phyloP scores from a whole-genome alignment of 176 grass and related monocot genomes.

The Lolium rigidum region DNA sequence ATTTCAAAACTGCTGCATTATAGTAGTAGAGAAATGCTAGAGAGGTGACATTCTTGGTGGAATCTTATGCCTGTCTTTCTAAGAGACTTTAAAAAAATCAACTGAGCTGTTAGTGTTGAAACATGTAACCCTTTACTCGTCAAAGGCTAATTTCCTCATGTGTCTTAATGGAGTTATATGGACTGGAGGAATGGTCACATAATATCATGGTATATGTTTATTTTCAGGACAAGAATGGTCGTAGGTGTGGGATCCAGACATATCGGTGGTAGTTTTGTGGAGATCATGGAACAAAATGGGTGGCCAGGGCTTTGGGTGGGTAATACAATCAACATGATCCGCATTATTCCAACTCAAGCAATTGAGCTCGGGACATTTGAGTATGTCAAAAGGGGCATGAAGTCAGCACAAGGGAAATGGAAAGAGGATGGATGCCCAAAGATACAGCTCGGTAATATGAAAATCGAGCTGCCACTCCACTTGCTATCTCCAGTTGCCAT shows the following conservation, averaged over 20 bases:
- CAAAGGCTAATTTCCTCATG: not conserved
- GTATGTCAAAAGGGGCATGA: not conserved
- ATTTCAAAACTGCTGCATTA: no score
- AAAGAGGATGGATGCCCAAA: not conserved
- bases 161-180: not conserved
- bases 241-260: not conserved
- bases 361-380: not conserved
- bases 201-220: not conserved
- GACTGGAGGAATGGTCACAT: not conserved
- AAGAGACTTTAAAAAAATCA: not conserved
- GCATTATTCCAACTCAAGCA: constrained; percentile 1
- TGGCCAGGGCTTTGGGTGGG: not conserved
- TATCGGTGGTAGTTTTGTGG: not conserved
- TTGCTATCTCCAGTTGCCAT: not conserved
- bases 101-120: not conserved
- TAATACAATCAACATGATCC: constrained; percentile 5
- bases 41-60: constrained; percentile 6
- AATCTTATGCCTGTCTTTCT: constrained; percentile 17
- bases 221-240: not conserved
- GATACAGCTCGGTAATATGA: not conserved
- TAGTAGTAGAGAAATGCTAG: no score
- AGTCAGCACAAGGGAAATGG: not conserved
- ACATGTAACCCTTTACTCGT: not conserved
- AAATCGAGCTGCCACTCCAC: not conserved
- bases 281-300: not conserved